Percentiles rank a stretch among this genome's conserved stretches.
These are phyloP conservation scores for Saccharomyces kudriavzevii DNA, from an alignment of 805 yeast genomes.

Conservation along the genomic window DNA sequence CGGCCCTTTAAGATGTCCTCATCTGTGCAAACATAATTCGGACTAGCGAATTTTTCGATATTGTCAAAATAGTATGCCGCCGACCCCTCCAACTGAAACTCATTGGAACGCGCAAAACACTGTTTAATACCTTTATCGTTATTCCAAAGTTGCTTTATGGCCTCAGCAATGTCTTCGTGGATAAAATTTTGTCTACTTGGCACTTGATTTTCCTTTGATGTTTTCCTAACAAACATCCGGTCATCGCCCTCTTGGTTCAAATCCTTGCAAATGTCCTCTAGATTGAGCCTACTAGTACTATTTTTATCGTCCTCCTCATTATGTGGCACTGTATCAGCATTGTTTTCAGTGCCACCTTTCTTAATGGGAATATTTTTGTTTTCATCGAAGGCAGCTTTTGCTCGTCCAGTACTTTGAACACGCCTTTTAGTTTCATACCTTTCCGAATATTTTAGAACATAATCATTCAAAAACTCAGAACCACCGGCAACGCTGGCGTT, in stretches of 20 bases:
- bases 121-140: constrained; percentile 57
- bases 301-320: background rate
- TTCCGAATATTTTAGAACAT: constrained; percentile 54
- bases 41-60: constrained; percentile 55
- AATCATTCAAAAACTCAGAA: constrained; percentile 50
- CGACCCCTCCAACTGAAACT: constrained; percentile 78
- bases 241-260: constrained; percentile 21
- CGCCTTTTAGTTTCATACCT: constrained; percentile 44
- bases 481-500: constrained; percentile 66
- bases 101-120: constrained; percentile 54
- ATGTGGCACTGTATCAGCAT: background rate
- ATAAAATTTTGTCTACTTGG: constrained; percentile 23
- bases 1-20: constrained; percentile 84
- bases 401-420: constrained; percentile 47
- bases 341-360: constrained; percentile 16
- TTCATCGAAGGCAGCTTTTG: constrained; percentile 26
- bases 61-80: constrained; percentile 75
- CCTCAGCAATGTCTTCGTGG: constrained; percentile 51
- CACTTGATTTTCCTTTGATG: constrained; percentile 4
- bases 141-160: constrained; percentile 63
- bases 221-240: constrained; percentile 18
- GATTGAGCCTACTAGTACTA: constrained; percentile 1
- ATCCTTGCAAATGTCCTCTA: constrained; percentile 21
- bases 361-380: constrained; percentile 6
- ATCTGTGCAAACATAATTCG: constrained; percentile 62